phyloP scores from a whole-genome alignment of 306 rosid species.

The Heteromeles arbutifolia region DNA sequence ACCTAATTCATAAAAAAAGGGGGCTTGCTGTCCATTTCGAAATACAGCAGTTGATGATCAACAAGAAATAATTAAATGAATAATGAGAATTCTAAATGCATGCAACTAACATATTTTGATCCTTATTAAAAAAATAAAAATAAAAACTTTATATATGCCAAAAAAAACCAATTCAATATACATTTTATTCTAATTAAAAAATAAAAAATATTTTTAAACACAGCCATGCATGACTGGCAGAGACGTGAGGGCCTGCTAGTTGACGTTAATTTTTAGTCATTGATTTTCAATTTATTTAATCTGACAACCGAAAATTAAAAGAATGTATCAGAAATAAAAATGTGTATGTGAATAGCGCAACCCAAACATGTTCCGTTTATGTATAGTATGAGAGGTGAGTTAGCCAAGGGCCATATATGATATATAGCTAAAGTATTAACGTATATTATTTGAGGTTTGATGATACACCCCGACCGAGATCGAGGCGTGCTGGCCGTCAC shows the following conservation, averaged over 20 bases:
- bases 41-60: background rate
- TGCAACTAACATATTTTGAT: background rate
- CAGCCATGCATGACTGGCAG: background rate
- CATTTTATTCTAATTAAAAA: too few relatives aligned
- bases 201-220: background rate
- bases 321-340: too few relatives aligned
- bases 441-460: background rate
- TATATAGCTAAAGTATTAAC: background rate
- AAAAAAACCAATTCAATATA: too few relatives aligned
- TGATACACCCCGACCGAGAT: too few relatives aligned
- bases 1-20: background rate
- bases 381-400: background rate
- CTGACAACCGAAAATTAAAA: too few relatives aligned
- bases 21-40: background rate
- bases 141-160: too few relatives aligned
- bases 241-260: too few relatives aligned
- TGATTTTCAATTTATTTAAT: too few relatives aligned
- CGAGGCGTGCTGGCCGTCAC: too few relatives aligned
- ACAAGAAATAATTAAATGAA: background rate
- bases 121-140: background rate
- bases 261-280: too few relatives aligned
- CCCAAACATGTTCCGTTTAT: too few relatives aligned
- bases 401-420: background rate
- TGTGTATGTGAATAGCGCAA: too few relatives aligned
- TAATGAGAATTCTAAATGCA: background rate